phyloP scores from a whole-genome alignment of 345 rosid genomes.

The Psidium guajava region DNA sequence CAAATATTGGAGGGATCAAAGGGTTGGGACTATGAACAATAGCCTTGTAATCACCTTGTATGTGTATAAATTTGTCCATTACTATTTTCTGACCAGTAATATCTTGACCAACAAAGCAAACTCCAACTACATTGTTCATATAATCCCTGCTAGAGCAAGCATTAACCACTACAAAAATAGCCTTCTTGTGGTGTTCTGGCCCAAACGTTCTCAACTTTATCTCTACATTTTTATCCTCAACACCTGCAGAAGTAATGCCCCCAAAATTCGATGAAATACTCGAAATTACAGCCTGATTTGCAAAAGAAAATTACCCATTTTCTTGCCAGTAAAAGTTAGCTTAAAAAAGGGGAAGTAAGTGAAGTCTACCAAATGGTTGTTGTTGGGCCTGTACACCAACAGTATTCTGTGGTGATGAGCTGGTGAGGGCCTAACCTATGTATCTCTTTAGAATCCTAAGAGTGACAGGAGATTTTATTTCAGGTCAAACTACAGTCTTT shows the following conservation, averaged over 20 bases:
- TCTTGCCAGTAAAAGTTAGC: background rate
- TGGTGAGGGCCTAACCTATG: background rate
- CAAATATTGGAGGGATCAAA: slow-evolving; percentile 94
- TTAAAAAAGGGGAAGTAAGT: background rate
- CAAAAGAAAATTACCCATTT: background rate
- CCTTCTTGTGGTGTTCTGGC: slow-evolving; percentile 38
- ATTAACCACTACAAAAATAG: slow-evolving; percentile 80
- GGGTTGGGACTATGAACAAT: slow-evolving; percentile 88
- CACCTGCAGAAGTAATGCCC: slow-evolving; percentile 39
- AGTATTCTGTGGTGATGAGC: background rate
- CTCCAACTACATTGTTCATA: slow-evolving; percentile 77
- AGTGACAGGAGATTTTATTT: background rate
- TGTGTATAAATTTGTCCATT: slow-evolving; percentile 89
- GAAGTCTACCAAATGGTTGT: background rate
- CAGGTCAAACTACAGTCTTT: background rate
- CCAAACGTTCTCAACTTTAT: slow-evolving; percentile 76
- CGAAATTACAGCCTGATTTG: background rate
- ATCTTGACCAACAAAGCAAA: slow-evolving; percentile 92
- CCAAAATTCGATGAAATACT: background rate
- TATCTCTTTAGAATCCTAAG: background rate
- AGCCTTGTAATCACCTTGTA: slow-evolving; percentile 92
- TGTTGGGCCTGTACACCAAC: background rate
- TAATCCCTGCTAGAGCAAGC: slow-evolving; percentile 96
- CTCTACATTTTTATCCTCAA: slow-evolving; percentile 87
- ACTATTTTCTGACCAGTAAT: slow-evolving; percentile 83